These are phyloP conservation scores for Scheffersomyces stipitis DNA, from an alignment of 805 yeast species.

Conservation along the genomic window DNA sequence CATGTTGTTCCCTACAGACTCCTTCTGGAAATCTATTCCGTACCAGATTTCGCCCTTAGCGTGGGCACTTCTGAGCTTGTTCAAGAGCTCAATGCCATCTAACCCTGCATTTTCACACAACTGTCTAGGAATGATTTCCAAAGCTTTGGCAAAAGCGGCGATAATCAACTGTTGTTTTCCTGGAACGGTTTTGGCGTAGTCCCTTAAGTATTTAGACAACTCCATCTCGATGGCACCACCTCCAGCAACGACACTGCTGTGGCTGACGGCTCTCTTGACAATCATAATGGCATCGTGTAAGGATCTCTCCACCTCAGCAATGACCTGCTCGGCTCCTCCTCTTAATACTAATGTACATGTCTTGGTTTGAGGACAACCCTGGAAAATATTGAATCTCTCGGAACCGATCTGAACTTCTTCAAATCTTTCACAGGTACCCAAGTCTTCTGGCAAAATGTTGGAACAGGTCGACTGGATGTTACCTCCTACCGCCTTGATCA, in stretches of 20 bases:
- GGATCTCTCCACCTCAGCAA: constrained; percentile 97
- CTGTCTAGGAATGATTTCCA: constrained; percentile 96
- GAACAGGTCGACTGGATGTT: constrained; percentile 73
- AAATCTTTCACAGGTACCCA: constrained; percentile 82
- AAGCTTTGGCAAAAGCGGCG: constrained; percentile 89
- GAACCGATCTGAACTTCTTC: constrained; percentile 97
- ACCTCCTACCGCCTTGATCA: constrained; percentile 92
- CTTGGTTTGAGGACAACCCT: constrained; percentile 88
- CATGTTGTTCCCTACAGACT: constrained; percentile 79
- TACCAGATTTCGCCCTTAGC: constrained; percentile 90
- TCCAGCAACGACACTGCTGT: constrained; percentile 89
- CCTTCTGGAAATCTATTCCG: constrained; percentile 90
- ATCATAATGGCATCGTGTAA: constrained; percentile 98
- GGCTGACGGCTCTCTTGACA: constrained; percentile 90
- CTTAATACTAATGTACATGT: constrained; percentile 92
- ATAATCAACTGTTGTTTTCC: constrained; percentile 95
- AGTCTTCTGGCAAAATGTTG: constrained; percentile 64
- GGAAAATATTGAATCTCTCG: constrained; percentile 89
- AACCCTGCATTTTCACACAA: constrained; percentile 98
- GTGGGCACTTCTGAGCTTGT: constrained; percentile 88
- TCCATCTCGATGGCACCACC: constrained; percentile 99
- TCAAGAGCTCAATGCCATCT: constrained; percentile 93
- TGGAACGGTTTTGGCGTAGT: constrained; percentile 80
- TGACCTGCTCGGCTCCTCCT: constrained; percentile 98
- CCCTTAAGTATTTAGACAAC: constrained; percentile 82